These are phyloP conservation scores for Terana coerulea DNA, from an alignment of 768 basidiomycete species.

Conservation along the genomic window DNA sequence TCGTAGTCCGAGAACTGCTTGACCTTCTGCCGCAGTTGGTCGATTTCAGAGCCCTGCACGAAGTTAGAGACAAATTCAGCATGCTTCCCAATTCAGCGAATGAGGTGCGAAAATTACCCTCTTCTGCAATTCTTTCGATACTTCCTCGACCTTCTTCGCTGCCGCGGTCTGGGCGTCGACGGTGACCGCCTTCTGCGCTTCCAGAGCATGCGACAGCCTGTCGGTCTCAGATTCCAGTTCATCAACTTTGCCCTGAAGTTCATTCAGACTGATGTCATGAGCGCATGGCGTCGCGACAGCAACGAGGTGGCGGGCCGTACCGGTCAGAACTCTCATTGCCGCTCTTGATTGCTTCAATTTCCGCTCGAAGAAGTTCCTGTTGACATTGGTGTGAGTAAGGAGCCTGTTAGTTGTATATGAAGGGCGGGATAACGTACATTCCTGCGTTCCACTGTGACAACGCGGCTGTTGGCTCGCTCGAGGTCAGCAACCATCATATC, in stretches of 20 bases:
- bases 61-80: background rate
- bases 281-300: background rate
- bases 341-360: slow-evolving; percentile 86
- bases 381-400: background rate
- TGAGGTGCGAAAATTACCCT: slow-evolving; percentile 32
- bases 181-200: slow-evolving; percentile 51
- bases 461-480: slow-evolving; percentile 90
- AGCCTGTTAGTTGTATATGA: background rate
- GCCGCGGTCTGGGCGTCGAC: slow-evolving; percentile 43
- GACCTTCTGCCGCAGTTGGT: slow-evolving; percentile 63
- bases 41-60: slow-evolving; percentile 56
- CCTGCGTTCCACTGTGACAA: slow-evolving; percentile 87
- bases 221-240: slow-evolving; percentile 77
- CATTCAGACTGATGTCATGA: slow-evolving; percentile 48
- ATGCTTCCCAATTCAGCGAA: background rate
- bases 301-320: slow-evolving; percentile 40
- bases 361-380: slow-evolving; percentile 91
- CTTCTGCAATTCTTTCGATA: slow-evolving; percentile 54
- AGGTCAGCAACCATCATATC: slow-evolving; percentile 95
- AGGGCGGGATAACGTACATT: slow-evolving; percentile 66
- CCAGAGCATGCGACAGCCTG: slow-evolving; percentile 61
- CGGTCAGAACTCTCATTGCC: slow-evolving; percentile 68
- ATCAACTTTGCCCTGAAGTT: slow-evolving; percentile 67
- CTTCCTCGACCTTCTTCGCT: slow-evolving; percentile 56
- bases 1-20: slow-evolving; percentile 85